These are phyloP conservation scores for Sisymbrium irio DNA, from an alignment of 345 rosid genomes.

Conservation along the genomic window DNA sequence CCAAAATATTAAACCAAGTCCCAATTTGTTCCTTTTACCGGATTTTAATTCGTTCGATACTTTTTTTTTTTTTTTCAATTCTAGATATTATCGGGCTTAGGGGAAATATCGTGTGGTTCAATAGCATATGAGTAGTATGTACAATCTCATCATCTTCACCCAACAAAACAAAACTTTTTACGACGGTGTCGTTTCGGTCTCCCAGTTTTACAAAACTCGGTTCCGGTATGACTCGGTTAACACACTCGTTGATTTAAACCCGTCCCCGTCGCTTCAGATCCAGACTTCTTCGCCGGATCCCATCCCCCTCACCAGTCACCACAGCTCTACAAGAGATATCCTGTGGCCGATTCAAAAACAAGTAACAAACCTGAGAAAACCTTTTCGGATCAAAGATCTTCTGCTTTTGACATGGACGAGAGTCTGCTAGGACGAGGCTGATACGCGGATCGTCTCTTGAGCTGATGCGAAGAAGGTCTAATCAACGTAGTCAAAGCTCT, in stretches of 20 bases:
- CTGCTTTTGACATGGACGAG: slow-evolving; percentile 62
- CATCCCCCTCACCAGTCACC: background rate
- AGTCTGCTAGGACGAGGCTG: slow-evolving; percentile 72
- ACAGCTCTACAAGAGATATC: slow-evolving; percentile 26
- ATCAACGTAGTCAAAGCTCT: slow-evolving; percentile 86
- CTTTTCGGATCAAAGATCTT: slow-evolving; percentile 15
- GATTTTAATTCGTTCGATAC: slow-evolving; percentile 3
- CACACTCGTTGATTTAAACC: background rate
- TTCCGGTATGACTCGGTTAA: slow-evolving; percentile 3
- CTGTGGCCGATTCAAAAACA: slow-evolving; percentile 15
- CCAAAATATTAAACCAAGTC: background rate
- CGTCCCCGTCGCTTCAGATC: background rate
- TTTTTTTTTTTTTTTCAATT: background rate
- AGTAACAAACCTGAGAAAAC: slow-evolving; percentile 34
- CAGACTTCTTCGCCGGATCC: slow-evolving; percentile 18
- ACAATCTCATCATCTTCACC: slow-evolving; percentile 45
- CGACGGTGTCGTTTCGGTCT: slow-evolving; percentile 18
- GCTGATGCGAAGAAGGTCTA: slow-evolving; percentile 86
- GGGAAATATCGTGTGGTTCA: slow-evolving; percentile 40
- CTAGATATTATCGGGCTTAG: background rate
- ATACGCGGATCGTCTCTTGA: slow-evolving; percentile 56
- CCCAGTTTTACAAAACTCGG: slow-evolving; percentile 30
- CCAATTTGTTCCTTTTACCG: background rate
- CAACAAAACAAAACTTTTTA: slow-evolving; percentile 29
- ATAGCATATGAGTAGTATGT: slow-evolving; percentile 44